Evolutionary conservation across 495 filamentous ascomycete species (phyloP).

Genomic region (Parathielavia hyrcaniae): DNA sequence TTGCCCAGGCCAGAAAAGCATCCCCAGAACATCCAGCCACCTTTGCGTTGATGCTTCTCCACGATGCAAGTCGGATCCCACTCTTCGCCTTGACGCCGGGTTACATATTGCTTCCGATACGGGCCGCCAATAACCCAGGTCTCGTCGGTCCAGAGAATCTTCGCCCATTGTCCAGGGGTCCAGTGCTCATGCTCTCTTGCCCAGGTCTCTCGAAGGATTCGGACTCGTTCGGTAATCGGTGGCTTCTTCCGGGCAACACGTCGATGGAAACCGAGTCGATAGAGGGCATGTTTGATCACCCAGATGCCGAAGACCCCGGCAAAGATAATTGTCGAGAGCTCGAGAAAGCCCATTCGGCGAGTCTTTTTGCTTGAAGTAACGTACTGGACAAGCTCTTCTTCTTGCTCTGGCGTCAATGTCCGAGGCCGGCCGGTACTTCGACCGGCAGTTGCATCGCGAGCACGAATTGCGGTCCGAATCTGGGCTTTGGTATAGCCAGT

Average conservation of each 20-base stretch:
- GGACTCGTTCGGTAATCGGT: conserved; percentile 12
- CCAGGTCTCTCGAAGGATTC: conserved; percentile 12
- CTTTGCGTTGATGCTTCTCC: too few species aligned
- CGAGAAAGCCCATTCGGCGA: conserved; percentile 9
- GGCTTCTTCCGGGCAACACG: conserved; percentile 16
- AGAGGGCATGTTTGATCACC: too few species aligned
- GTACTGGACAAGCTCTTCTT: too few species aligned
- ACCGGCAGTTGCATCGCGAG: background rate
- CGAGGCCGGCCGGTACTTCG: conserved; percentile 10
- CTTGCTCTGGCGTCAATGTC: background rate
- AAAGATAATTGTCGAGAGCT: conserved; percentile 14
- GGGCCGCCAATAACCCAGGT: too few species aligned
- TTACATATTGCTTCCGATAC: too few species aligned
- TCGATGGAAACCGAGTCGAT: conserved; percentile 15
- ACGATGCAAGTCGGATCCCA: too few species aligned
- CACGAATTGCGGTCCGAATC: too few species aligned
- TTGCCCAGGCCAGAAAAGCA: too few species aligned
- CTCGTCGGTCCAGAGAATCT: too few species aligned
- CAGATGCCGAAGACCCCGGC: conserved; percentile 1
- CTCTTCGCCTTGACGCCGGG: too few species aligned
- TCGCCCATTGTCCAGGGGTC: conserved; percentile 26
- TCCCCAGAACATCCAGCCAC: too few species aligned
- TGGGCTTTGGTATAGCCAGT: conserved; percentile 8
- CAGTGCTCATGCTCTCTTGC: conserved; percentile 20
- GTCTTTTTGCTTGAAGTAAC: too few species aligned